Percentiles rank a stretch among this genome's conserved stretches.
Conservation (phyloP, 2,329 filamentous ascomycete genomes). For the Paecilomyces sp. region DNA sequence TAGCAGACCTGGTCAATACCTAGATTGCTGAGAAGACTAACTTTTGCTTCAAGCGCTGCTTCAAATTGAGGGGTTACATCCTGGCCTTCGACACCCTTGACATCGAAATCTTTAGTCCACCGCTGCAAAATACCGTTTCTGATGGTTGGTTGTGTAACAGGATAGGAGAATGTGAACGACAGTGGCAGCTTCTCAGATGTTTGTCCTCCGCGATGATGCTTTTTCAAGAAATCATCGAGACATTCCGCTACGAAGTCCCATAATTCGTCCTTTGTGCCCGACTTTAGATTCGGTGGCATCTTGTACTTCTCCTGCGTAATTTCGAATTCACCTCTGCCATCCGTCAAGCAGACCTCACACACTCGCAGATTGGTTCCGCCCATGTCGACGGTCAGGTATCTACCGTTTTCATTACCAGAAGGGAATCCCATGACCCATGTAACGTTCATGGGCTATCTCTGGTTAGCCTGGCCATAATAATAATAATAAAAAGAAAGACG, state of each 20-base stretch:
- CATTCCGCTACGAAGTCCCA: slow-evolving; percentile 87
- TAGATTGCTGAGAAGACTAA: slow-evolving; percentile 20
- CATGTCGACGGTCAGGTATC: slow-evolving; percentile 77
- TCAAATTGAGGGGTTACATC: slow-evolving; percentile 81
- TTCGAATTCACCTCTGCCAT: slow-evolving; percentile 71
- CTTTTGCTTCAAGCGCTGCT: slow-evolving; percentile 58
- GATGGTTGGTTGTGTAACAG: slow-evolving; percentile 76
- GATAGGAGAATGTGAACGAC: slow-evolving; percentile 87
- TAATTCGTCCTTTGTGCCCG: slow-evolving; percentile 65
- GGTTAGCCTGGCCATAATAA: slow-evolving; percentile 2
- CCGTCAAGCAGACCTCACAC: slow-evolving; percentile 73
- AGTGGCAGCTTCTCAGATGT: slow-evolving; percentile 51
- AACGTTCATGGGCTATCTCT: slow-evolving; percentile 75
- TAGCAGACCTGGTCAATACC: slow-evolving; percentile 1
- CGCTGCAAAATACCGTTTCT: slow-evolving; percentile 77
- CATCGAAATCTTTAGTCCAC: slow-evolving; percentile 91
- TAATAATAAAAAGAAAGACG: too few relatives aligned
- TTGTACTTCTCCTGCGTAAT: slow-evolving; percentile 83
- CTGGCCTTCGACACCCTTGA: slow-evolving; percentile 75
- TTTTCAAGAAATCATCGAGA: slow-evolving; percentile 69
- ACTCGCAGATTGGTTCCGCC: slow-evolving; percentile 86
- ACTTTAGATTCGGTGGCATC: slow-evolving; percentile 78
- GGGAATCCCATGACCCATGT: slow-evolving; percentile 84
- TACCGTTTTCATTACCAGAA: slow-evolving; percentile 71
- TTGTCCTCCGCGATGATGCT: slow-evolving; percentile 53